phyloP scores from a whole-genome alignment of 2,329 filamentous ascomycete species.

The Macrophomina pseudophaseolina region DNA sequence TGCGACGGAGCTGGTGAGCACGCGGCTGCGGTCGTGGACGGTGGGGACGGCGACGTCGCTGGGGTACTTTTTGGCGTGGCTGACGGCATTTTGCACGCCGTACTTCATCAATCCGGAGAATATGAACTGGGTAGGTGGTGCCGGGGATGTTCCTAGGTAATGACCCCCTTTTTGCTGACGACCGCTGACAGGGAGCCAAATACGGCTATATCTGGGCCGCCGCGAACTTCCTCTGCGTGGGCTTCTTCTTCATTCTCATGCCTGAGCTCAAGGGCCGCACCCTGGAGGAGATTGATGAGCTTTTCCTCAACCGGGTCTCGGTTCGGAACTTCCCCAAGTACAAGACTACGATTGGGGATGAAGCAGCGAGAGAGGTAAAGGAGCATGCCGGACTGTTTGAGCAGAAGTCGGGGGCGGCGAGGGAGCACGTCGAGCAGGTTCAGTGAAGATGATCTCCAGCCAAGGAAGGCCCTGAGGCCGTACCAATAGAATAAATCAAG shows the following conservation, averaged over 20 bases:
- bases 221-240: conserved; percentile 32
- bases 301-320: conserved; percentile 33
- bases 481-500: background rate
- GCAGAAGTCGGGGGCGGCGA: background rate
- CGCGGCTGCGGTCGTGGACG: conserved; percentile 43
- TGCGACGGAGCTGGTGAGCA: conserved; percentile 39
- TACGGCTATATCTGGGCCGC: conserved; percentile 30
- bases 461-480: too few species aligned
- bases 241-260: conserved; percentile 64
- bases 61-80: conserved; percentile 44
- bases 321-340: background rate
- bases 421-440: conserved; percentile 10
- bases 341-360: background rate
- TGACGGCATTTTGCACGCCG: conserved; percentile 44
- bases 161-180: background rate
- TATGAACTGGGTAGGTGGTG: conserved; percentile 39
- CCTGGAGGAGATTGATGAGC: conserved; percentile 39
- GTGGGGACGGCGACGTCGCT: conserved; percentile 41
- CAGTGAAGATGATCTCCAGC: background rate
- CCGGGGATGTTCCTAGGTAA: background rate
- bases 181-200: background rate
- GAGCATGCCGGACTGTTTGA: background rate
- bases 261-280: conserved; percentile 51
- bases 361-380: background rate
- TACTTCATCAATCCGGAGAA: conserved; percentile 48